A percentile compares a stretch with the other conserved stretches of the same genome.
Conservation (phyloP, 2,329 filamentous ascomycete species). For the Chaetomiaceae sp. region DNA sequence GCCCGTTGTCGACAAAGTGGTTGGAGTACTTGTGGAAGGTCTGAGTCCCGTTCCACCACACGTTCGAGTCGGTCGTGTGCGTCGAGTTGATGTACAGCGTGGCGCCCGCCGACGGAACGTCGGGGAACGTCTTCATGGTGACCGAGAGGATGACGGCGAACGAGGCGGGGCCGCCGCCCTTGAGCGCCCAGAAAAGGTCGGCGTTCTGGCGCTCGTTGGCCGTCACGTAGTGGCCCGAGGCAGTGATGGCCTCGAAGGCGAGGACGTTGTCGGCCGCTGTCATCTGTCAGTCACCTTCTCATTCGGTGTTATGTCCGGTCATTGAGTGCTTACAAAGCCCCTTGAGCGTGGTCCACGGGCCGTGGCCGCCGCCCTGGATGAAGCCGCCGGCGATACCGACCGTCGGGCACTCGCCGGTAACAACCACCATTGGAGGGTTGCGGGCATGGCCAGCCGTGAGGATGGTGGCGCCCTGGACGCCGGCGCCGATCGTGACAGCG, state of each 20-base stretch:
- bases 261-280: slow-evolving; percentile 46
- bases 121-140: slow-evolving; percentile 49
- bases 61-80: slow-evolving; percentile 33
- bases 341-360: slow-evolving; percentile 40
- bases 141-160: slow-evolving; percentile 47
- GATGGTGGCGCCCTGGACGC: slow-evolving; percentile 45
- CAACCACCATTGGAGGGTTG: slow-evolving; percentile 38
- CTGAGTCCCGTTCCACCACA: slow-evolving; percentile 44
- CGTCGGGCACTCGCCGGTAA: slow-evolving; percentile 52
- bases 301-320: not conserved
- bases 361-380: slow-evolving; percentile 55
- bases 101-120: slow-evolving; percentile 40
- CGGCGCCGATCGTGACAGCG: slow-evolving; percentile 50
- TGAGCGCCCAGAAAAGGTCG: slow-evolving; percentile 54
- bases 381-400: slow-evolving; percentile 59
- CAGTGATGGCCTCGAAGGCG: slow-evolving; percentile 44
- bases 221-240: slow-evolving; percentile 38
- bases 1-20: slow-evolving; percentile 38
- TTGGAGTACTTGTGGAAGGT: slow-evolving; percentile 44
- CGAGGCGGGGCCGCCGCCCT: slow-evolving; percentile 48
- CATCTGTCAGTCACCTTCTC: not conserved
- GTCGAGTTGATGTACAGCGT: slow-evolving; percentile 37
- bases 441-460: slow-evolving; percentile 38
- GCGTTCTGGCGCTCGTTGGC: slow-evolving; percentile 41
- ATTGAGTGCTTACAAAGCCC: slow-evolving; percentile 30